Evolutionary conservation across 2,329 filamentous ascomycete species (phyloP).

Genomic region (Tolypocladium capitatum): DNA sequence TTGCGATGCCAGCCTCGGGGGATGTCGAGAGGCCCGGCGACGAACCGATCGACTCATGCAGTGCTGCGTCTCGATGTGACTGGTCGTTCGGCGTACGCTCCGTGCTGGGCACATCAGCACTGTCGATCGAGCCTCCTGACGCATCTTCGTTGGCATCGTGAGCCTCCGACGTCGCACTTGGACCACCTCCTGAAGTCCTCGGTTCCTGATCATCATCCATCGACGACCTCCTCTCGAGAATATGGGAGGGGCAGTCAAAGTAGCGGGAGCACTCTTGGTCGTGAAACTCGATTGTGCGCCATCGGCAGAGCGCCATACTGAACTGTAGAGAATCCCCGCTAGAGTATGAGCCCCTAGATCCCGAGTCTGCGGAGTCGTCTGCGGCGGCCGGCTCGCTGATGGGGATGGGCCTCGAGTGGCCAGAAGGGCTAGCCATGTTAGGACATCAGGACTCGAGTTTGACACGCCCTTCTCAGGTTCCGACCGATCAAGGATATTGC

Average conservation of each 20-base stretch:
- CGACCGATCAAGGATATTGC: neutral
- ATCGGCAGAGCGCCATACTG: slow-evolving; percentile 18
- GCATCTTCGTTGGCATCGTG: neutral
- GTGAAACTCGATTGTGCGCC: slow-evolving; percentile 23
- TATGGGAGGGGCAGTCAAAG: slow-evolving; percentile 36
- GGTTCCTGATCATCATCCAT: slow-evolving; percentile 10
- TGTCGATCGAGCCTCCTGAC: neutral
- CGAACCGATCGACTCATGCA: neutral
- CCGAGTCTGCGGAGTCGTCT: slow-evolving; percentile 8
- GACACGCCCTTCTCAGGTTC: neutral
- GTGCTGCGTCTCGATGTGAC: neutral
- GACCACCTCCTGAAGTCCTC: slow-evolving; percentile 3
- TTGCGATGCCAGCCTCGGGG: neutral
- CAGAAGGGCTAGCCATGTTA: slow-evolving; percentile 20
- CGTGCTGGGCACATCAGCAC: neutral
- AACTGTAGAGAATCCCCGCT: slow-evolving; percentile 16
- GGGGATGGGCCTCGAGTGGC: slow-evolving; percentile 10
- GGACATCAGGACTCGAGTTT: slow-evolving; percentile 8
- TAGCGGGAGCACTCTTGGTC: slow-evolving; percentile 32
- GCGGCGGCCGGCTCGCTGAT: slow-evolving; percentile 2
- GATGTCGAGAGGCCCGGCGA: neutral
- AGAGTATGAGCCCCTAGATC: slow-evolving; percentile 24
- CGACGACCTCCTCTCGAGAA: slow-evolving; percentile 23
- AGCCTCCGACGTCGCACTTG: slow-evolving; percentile 1
- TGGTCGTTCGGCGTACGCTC: neutral